Evolutionary conservation across 2,329 filamentous ascomycete species (phyloP).

Genomic region (Fusarium beomiforme): DNA sequence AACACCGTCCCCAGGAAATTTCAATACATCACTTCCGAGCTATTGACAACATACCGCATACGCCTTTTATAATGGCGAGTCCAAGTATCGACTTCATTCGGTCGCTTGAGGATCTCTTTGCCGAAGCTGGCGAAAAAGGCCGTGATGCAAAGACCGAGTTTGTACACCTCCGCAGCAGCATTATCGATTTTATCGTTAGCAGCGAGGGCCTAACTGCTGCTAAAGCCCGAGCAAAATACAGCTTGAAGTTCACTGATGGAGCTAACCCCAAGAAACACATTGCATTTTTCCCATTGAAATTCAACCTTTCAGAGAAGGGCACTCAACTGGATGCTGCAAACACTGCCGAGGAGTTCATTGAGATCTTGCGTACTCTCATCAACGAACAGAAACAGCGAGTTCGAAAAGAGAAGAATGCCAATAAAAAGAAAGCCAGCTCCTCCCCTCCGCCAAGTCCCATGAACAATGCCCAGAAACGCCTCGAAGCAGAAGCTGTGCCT

Average conservation of each 20-base stretch:
- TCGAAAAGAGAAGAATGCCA: background rate
- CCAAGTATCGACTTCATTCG: conserved; percentile 23
- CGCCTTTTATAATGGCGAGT: background rate
- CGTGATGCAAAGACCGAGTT: conserved; percentile 25
- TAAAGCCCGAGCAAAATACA: conserved; percentile 21
- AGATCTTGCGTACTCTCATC: conserved; percentile 11
- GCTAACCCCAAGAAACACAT: conserved; percentile 13
- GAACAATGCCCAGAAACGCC: conserved; percentile 18
- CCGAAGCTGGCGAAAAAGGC: conserved; percentile 20
- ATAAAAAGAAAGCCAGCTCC: conserved; percentile 2
- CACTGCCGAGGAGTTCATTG: conserved; percentile 22
- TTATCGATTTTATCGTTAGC: conserved; percentile 23
- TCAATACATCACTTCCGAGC: background rate
- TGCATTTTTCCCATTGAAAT: conserved; percentile 5
- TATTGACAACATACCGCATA: background rate
- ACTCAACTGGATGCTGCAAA: conserved; percentile 4
- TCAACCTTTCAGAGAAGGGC: conserved; percentile 10
- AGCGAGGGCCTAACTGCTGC: conserved; percentile 22
- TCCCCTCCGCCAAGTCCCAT: conserved; percentile 7
- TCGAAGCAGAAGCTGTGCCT: background rate
- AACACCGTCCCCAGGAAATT: background rate
- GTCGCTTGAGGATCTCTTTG: conserved; percentile 29
- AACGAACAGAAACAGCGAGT: conserved; percentile 24
- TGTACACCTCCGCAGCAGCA: background rate
- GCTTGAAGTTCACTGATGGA: conserved; percentile 35